Evolutionary conservation across 2,329 filamentous ascomycete genomes (phyloP).

Genomic region (Stemphylium beticola): DNA sequence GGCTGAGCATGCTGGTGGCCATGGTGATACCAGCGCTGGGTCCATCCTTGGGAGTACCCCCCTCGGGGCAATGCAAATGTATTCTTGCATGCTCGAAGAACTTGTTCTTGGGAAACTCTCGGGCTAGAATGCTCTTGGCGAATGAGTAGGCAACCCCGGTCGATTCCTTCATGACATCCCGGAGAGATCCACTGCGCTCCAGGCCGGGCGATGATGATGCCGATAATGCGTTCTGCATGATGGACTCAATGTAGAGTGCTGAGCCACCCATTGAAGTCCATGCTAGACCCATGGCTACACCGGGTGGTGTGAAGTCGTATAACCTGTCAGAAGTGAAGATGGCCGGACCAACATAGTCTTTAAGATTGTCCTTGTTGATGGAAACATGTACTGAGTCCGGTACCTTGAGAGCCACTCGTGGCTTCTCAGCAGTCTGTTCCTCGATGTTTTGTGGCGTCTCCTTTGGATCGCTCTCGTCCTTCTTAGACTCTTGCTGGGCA

Average conservation of each 20-base stretch:
- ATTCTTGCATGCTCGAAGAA: constrained; percentile 97
- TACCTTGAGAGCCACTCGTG: constrained; percentile 78
- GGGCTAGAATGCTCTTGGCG: constrained; percentile 85
- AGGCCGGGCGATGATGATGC: constrained; percentile 77
- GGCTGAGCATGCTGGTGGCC: constrained; percentile 87
- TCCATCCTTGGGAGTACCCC: constrained; percentile 91
- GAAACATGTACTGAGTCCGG: constrained; percentile 85
- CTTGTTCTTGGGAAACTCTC: constrained; percentile 83
- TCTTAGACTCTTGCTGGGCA: constrained; percentile 72
- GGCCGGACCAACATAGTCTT: constrained; percentile 95
- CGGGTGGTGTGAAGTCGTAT: constrained; percentile 90
- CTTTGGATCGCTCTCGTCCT: constrained; percentile 68
- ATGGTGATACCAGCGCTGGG: constrained; percentile 88
- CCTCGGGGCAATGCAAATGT: constrained; percentile 95
- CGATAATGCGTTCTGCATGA: constrained; percentile 82
- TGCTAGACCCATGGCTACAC: constrained; percentile 95
- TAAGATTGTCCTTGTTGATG: constrained; percentile 88
- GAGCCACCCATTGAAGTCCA: constrained; percentile 98
- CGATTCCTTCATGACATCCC: constrained; percentile 98
- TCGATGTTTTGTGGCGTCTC: constrained; percentile 65
- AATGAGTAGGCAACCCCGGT: constrained; percentile 95
- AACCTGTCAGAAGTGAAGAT: constrained; percentile 94
- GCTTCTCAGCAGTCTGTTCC: constrained; percentile 67
- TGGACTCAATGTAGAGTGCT: constrained; percentile 96
- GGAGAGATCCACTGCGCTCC: constrained; percentile 92